Percentiles rank a stretch among this genome's conserved stretches.
These are phyloP conservation scores for Cadophora malorum DNA, from an alignment of 2,329 filamentous ascomycete species.

Conservation along the genomic window DNA sequence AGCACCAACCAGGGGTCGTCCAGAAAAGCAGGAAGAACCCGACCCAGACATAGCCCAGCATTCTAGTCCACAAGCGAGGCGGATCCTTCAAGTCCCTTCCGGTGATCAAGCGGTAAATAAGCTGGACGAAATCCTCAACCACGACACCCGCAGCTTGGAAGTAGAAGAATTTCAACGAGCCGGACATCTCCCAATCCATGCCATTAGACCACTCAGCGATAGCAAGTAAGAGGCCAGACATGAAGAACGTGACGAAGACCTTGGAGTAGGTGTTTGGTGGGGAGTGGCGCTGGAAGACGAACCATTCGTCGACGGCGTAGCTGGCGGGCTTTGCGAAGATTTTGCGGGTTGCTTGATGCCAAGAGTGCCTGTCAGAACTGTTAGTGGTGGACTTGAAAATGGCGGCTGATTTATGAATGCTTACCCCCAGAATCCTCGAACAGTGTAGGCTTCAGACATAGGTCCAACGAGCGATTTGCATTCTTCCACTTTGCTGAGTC, in stretches of 20 bases:
- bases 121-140: constrained; percentile 43
- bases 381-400: not conserved
- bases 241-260: constrained; percentile 42
- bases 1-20: constrained; percentile 24
- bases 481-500: constrained; percentile 3
- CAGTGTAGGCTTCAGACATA: constrained; percentile 20
- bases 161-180: constrained; percentile 40
- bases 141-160: constrained; percentile 40
- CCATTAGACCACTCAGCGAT: constrained; percentile 31
- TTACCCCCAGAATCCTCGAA: constrained; percentile 28
- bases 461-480: constrained; percentile 23
- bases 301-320: constrained; percentile 13
- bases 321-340: constrained; percentile 8
- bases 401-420: not conserved
- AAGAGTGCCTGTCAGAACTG: constrained; percentile 1
- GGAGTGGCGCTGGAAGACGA: constrained; percentile 17
- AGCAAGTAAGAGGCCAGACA: constrained; percentile 42
- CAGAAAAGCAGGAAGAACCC: constrained; percentile 27
- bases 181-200: constrained; percentile 31
- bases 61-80: constrained; percentile 18
- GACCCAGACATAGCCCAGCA: constrained; percentile 38
- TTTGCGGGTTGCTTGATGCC: constrained; percentile 24
- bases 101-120: constrained; percentile 31
- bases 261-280: constrained; percentile 42
- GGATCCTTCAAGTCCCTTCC: constrained; percentile 15